phyloP scores from a whole-genome alignment of 2,329 filamentous ascomycete species.

The Fusarium illudens region DNA sequence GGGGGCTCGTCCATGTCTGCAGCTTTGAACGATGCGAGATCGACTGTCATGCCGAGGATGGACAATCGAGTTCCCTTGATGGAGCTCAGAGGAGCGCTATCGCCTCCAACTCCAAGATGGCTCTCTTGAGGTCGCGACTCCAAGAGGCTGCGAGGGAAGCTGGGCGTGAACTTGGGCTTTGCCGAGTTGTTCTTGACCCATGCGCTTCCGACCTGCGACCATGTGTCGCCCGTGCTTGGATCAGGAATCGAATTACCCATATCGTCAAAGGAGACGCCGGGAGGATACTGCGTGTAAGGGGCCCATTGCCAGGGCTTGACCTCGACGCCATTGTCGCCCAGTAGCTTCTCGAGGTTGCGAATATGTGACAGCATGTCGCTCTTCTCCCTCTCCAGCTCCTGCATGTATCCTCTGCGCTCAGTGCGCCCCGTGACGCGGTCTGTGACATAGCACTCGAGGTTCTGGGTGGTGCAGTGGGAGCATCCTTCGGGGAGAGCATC shows the following conservation, averaged over 20 bases:
- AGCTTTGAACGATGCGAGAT: conserved; percentile 76
- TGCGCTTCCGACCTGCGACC: conserved; percentile 46
- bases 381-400: conserved; percentile 78
- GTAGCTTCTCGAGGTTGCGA: conserved; percentile 71
- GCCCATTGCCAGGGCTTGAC: conserved; percentile 60
- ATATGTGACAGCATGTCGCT: conserved; percentile 72
- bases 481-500: conserved; percentile 83
- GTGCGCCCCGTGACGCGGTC: conserved; percentile 87
- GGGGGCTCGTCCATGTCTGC: conserved; percentile 69
- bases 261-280: conserved; percentile 40
- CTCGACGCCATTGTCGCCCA: conserved; percentile 68
- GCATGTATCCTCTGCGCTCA: conserved; percentile 79
- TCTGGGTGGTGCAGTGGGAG: conserved; percentile 80
- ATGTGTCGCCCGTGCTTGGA: conserved; percentile 40
- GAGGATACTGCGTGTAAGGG: conserved; percentile 43
- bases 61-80: conserved; percentile 81
- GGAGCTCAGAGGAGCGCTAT: conserved; percentile 72
- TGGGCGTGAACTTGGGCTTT: conserved; percentile 33
- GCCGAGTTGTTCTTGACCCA: conserved; percentile 47
- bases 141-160: conserved; percentile 47
- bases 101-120: conserved; percentile 71
- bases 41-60: conserved; percentile 81
- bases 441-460: conserved; percentile 82
- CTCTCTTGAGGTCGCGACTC: conserved; percentile 63
- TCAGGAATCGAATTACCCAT: conserved; percentile 36